phyloP scores from a whole-genome alignment of 163 green algal genomes.

The Trebouxiophyceae sp. region DNA sequence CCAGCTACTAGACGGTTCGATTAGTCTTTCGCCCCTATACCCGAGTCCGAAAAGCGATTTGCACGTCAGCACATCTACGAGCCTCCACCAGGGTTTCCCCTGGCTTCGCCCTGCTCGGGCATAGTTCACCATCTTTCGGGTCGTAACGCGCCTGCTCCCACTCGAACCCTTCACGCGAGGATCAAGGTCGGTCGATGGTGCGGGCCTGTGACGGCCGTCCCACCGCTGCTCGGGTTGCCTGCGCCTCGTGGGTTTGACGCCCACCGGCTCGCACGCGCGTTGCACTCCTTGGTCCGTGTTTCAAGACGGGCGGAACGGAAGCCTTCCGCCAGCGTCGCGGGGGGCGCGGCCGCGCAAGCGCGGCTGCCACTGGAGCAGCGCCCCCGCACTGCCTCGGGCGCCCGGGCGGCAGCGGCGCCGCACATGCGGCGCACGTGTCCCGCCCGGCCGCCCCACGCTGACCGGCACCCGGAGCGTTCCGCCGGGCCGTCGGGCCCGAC shows the following conservation, averaged over 20 bases:
- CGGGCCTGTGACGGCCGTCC: conserved; percentile 52
- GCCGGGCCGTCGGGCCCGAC: conserved; percentile 15
- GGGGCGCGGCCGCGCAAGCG: conserved; percentile 50
- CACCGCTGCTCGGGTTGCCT: conserved; percentile 81
- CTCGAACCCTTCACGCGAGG: conserved; percentile 83
- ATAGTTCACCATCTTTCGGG: conserved; percentile 95
- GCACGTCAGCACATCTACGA: conserved; percentile 89
- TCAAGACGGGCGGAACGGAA: conserved; percentile 82
- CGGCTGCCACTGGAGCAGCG: conserved; percentile 33
- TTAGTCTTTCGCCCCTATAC: conserved; percentile 97
- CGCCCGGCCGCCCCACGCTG: conserved; percentile 52
- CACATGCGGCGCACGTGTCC: conserved; percentile 50
- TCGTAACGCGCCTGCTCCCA: conserved; percentile 79
- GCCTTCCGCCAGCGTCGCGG: conserved; percentile 72
- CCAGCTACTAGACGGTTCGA: conserved; percentile 96
- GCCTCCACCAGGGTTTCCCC: conserved; percentile 87
- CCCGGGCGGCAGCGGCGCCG: conserved; percentile 34
- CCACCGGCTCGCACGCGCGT: conserved; percentile 83
- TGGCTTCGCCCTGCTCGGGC: conserved; percentile 88
- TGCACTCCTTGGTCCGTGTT: conserved; percentile 94
- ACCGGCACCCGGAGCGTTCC: conserved; percentile 45
- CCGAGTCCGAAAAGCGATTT: conserved; percentile 94
- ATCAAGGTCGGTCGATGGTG: conserved; percentile 78
- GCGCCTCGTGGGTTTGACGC: conserved; percentile 79
- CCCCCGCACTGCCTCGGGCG: conserved; percentile 53